A percentile compares a stretch with the other conserved stretches of the same genome.
Conservation (phyloP, 495 filamentous ascomycete species). For the Daldinia loculata region DNA sequence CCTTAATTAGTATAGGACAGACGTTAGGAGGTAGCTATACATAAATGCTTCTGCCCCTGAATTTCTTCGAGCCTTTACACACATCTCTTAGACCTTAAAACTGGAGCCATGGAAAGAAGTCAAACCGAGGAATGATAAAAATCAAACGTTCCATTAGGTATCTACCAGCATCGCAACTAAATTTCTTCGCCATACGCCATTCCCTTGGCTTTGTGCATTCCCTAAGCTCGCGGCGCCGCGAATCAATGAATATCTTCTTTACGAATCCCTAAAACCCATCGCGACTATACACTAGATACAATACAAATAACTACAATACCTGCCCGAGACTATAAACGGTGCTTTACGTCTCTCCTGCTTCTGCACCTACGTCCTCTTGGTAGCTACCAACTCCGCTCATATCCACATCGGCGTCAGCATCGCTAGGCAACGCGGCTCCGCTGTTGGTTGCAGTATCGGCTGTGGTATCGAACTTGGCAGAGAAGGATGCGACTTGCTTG, state of each 20-base stretch:
- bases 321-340: not conserved
- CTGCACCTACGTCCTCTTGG: constrained; percentile 42
- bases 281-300: constrained; percentile 10
- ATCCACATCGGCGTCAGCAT: constrained; percentile 17
- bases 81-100: not conserved
- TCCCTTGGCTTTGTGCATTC: not conserved
- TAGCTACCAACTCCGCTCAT: constrained; percentile 27
- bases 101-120: not conserved
- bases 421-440: constrained; percentile 12
- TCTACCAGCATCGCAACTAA: not conserved
- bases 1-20: too few species aligned
- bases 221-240: not conserved
- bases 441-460: constrained; percentile 15
- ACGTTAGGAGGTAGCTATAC: not conserved
- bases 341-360: constrained; percentile 41
- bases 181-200: constrained; percentile 11
- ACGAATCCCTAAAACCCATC: not conserved
- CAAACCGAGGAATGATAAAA: not conserved
- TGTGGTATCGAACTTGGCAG: constrained; percentile 35
- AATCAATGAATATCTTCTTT: not conserved
- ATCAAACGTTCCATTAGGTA: constrained; percentile 13
- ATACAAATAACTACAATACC: not conserved
- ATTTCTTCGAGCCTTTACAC: not conserved
- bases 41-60: not conserved
- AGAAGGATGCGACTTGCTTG: constrained; percentile 40